Evolutionary conservation across 2,329 filamentous ascomycete species (phyloP).

Genomic region (Fusarium armeniacum): DNA sequence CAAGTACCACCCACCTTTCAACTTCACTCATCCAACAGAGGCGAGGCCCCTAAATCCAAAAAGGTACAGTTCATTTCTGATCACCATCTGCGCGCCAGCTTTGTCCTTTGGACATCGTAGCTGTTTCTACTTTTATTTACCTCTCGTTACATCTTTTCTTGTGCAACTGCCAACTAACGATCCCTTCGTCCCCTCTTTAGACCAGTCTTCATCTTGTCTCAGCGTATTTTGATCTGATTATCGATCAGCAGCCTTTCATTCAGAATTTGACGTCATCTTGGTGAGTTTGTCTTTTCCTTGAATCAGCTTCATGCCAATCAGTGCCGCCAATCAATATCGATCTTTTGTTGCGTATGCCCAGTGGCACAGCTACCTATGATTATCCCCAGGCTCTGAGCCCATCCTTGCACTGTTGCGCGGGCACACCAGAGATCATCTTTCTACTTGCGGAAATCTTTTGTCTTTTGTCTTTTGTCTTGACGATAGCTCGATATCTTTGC

Average conservation of each 20-base stretch:
- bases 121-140: background rate
- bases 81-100: constrained; percentile 16
- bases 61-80: constrained; percentile 24
- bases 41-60: constrained; percentile 20
- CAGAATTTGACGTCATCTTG: constrained; percentile 48
- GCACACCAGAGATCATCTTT: constrained; percentile 4
- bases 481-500: constrained; percentile 4
- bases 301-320: constrained; percentile 33
- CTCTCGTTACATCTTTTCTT: constrained; percentile 11
- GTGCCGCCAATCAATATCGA: constrained; percentile 30
- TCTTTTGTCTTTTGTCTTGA: background rate
- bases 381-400: constrained; percentile 8
- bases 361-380: constrained; percentile 16
- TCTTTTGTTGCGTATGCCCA: constrained; percentile 21
- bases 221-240: constrained; percentile 11
- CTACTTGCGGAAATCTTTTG: background rate
- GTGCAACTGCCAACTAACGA: constrained; percentile 1
- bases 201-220: constrained; percentile 22
- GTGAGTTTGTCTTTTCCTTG: constrained; percentile 43
- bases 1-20: constrained; percentile 26
- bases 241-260: constrained; percentile 19
- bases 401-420: constrained; percentile 16
- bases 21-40: constrained; percentile 33
- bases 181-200: constrained; percentile 12
- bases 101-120: background rate